Evolutionary conservation across 371 early-diverging fungal genomes (phyloP).

Genomic region (Apophysomyces variabilis): DNA sequence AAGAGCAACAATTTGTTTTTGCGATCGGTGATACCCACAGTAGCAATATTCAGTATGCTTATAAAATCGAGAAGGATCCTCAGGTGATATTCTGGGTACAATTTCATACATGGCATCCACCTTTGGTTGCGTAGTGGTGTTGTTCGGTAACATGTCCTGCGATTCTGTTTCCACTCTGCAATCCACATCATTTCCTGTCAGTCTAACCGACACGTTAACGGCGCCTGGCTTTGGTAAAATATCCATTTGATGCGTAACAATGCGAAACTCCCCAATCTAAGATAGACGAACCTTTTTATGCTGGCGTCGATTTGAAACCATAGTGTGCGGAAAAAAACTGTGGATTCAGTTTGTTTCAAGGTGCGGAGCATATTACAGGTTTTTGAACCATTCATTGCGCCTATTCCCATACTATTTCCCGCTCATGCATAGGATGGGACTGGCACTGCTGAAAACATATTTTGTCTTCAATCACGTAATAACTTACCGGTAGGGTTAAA

Average conservation of each 20-base stretch:
- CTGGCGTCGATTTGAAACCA: not conserved
- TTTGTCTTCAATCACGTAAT: too few relatives aligned
- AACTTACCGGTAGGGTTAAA: too few relatives aligned
- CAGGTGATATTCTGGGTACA: not conserved
- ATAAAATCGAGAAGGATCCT: not conserved
- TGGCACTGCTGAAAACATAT: too few relatives aligned
- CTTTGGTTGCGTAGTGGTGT: not conserved
- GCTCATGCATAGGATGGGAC: too few relatives aligned
- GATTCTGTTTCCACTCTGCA: constrained; percentile 3
- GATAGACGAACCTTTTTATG: not conserved
- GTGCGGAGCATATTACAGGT: too few relatives aligned
- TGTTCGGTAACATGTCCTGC: not conserved
- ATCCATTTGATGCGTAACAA: not conserved
- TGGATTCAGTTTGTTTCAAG: too few relatives aligned
- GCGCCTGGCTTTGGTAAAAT: not conserved
- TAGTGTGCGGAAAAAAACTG: not conserved
- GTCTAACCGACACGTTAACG: not conserved
- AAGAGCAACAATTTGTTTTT: not conserved
- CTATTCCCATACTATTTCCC: too few relatives aligned
- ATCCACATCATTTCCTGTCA: not conserved
- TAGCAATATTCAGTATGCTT: constrained; percentile 19
- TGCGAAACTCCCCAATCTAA: not conserved
- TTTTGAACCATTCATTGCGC: too few relatives aligned
- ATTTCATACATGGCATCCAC: constrained; percentile 11
- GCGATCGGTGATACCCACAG: constrained; percentile 8